A percentile compares a stretch with the other conserved stretches of the same genome.
Conservation (phyloP, 2,329 filamentous ascomycete species). For the Nigrograna mackinnonii region DNA sequence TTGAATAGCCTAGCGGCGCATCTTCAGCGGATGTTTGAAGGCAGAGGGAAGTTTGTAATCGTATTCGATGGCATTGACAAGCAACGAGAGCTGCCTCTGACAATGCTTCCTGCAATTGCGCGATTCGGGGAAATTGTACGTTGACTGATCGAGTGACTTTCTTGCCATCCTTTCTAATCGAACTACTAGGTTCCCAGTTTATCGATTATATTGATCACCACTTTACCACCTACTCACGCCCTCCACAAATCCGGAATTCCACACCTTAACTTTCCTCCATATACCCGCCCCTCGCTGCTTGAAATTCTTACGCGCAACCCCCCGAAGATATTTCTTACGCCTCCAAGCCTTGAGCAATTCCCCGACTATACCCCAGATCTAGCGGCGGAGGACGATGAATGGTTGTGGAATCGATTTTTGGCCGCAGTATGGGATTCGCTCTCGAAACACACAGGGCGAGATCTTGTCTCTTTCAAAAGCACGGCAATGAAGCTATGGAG, state of each 20-base stretch:
- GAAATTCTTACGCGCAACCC: conserved; percentile 66
- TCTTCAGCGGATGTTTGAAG: conserved; percentile 66
- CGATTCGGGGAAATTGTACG: conserved; percentile 79
- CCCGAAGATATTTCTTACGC: conserved; percentile 49
- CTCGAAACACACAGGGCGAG: conserved; percentile 77
- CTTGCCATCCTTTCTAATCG: too few relatives aligned
- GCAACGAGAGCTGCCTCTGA: conserved; percentile 78
- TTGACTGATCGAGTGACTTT: too few relatives aligned
- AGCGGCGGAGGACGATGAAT: conserved; percentile 62
- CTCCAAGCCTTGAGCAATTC: conserved; percentile 43
- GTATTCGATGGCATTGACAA: conserved; percentile 88
- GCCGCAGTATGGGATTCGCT: conserved; percentile 86
- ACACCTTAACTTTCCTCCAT: conserved; percentile 82
- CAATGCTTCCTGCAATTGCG: conserved; percentile 78
- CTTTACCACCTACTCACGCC: conserved; percentile 68
- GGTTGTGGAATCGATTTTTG: conserved; percentile 80
- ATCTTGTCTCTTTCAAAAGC: conserved; percentile 72
- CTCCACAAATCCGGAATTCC: conserved; percentile 72
- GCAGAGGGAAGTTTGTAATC: conserved; percentile 69
- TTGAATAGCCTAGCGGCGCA: conserved; percentile 76
- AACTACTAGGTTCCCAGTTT: conserved; percentile 72
- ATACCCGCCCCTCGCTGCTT: conserved; percentile 79
- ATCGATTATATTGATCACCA: conserved; percentile 76
- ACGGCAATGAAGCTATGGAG: conserved; percentile 81
- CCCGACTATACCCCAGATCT: conserved; percentile 50